Evolutionary conservation across 805 yeast genomes (phyloP).

Genomic region (Ogataea sp.): DNA sequence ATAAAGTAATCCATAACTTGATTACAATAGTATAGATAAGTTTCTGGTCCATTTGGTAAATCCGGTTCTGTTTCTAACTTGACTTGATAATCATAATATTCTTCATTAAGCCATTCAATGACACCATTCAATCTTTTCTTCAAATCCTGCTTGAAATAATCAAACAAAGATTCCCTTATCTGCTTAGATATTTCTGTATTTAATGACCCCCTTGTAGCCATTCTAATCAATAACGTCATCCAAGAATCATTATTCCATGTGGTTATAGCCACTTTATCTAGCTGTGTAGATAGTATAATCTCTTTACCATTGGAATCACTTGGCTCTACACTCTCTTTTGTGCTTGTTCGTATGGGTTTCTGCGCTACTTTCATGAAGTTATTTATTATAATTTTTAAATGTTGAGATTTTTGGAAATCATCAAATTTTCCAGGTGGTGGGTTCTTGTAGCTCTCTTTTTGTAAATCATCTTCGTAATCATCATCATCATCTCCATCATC

Average conservation of each 20-base stretch:
- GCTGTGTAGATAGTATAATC: neutral
- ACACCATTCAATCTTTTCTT: constrained; percentile 65
- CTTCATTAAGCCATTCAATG: constrained; percentile 92
- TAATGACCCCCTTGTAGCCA: constrained; percentile 67
- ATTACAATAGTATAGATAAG: constrained; percentile 62
- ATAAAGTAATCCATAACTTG: constrained; percentile 69
- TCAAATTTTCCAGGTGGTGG: constrained; percentile 53
- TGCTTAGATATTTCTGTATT: constrained; percentile 38
- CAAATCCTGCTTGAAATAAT: constrained; percentile 66
- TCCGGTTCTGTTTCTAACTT: constrained; percentile 11
- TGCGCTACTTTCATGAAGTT: constrained; percentile 45
- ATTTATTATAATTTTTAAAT: constrained; percentile 47
- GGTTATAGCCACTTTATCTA: constrained; percentile 49
- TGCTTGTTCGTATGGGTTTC: constrained; percentile 1
- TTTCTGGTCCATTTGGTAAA: constrained; percentile 13
- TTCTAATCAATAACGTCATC: constrained; percentile 64
- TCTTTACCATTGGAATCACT: constrained; percentile 8
- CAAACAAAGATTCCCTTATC: constrained; percentile 63
- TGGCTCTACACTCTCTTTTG: neutral
- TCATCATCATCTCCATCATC: constrained; percentile 11
- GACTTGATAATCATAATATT: constrained; percentile 63
- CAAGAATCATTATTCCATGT: constrained; percentile 61
- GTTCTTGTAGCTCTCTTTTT: constrained; percentile 29
- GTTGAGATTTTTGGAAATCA: constrained; percentile 47
- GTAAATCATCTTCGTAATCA: constrained; percentile 14